Evolutionary conservation across 1,284 basidiomycete genomes (phyloP), one percentile per base, ranked within the genome.

Genomic region (Sporisorium graminicola): DNA sequence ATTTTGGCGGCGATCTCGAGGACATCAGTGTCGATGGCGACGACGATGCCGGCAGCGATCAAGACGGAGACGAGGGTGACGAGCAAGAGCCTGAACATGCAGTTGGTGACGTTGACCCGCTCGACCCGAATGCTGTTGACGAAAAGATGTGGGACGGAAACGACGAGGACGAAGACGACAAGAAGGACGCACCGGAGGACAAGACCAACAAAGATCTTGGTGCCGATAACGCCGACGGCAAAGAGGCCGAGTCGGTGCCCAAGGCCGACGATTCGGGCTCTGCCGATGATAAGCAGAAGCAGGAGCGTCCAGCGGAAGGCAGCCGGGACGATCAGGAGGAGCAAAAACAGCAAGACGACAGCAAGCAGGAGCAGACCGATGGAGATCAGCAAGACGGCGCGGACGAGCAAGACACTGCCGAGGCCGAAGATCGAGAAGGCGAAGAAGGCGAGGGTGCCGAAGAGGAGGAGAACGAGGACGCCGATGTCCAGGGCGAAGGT

Each of bases 71-170:
- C 0, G 89, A 89, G 2, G 70, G 61, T 22, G 74, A 88, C 3
- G 90, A 91, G 44, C 84, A 86, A 20, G 88, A 89, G 47, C 89
- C 90, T 20, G 94, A 98, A 49, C 95, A 98, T 77, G 91, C 92
- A 65, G 86, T 96, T 27, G 94, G 91, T 29, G 90, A 95, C 68
- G 88, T 98, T 46, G 94, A 97, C 86, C 90, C 91, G 2, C 88
- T 90, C n/a, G 95, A 98, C 86, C 93, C 94, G 9, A 89, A 91
- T 27, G 91, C 92, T 0, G 90, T 98, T 12, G 96, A 99, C 83
- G 96, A 99, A 87, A 98, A 98, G 87, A 89, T 99, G 78, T 98
- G 97, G 96, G 94, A 92, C 37, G 93, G 95, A 74, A 92, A 95
- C 76, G 92, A 95, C 29, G 88, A 89, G 12, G 78, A 86, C 5